phyloP scores from a whole-genome alignment of 805 yeast genomes.

The Metschnikowia chrysomelidarum region DNA sequence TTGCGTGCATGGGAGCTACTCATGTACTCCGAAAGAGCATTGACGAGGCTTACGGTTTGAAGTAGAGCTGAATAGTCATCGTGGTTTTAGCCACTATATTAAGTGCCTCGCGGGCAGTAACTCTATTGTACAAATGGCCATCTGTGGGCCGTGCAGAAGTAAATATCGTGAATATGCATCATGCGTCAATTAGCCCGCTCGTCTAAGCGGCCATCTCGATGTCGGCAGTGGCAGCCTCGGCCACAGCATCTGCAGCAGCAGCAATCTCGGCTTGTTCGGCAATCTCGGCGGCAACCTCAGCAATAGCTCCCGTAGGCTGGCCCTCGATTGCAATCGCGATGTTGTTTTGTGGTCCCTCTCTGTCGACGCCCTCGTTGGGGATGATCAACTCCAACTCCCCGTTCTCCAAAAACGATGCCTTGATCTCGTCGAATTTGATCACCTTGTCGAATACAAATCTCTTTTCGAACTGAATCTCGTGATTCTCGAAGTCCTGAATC shows the following conservation, averaged over 20 bases:
- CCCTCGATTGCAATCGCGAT: conserved; percentile 28
- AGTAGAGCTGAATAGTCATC: conserved; percentile 12
- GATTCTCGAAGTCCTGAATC: conserved; percentile 37
- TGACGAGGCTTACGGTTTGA: too few species aligned
- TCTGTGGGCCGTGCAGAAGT: conserved; percentile 13
- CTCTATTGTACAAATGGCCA: conserved; percentile 18
- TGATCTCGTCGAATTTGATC: conserved; percentile 36
- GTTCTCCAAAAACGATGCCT: conserved; percentile 35
- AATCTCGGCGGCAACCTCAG: conserved; percentile 12
- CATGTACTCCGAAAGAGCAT: too few species aligned
- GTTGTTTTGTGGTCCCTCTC: conserved; percentile 22
- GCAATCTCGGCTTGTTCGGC: conserved; percentile 12
- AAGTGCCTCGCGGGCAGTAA: too few species aligned
- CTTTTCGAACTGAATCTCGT: conserved; percentile 43
- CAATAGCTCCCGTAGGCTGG: conserved; percentile 14
- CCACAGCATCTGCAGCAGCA: conserved; percentile 15
- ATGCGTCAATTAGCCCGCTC: conserved; percentile 3
- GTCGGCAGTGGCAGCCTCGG: conserved; percentile 17
- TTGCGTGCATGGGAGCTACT: too few species aligned
- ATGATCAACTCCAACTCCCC: conserved; percentile 43
- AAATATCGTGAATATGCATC: conserved; percentile 11
- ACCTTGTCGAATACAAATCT: conserved; percentile 41
- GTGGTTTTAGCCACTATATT: conserved; percentile 16
- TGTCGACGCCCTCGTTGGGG: conserved; percentile 31
- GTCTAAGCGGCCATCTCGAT: conserved; percentile 20